phyloP scores from a whole-genome alignment of 441 rosid genomes.

The Omphalea diandra region DNA sequence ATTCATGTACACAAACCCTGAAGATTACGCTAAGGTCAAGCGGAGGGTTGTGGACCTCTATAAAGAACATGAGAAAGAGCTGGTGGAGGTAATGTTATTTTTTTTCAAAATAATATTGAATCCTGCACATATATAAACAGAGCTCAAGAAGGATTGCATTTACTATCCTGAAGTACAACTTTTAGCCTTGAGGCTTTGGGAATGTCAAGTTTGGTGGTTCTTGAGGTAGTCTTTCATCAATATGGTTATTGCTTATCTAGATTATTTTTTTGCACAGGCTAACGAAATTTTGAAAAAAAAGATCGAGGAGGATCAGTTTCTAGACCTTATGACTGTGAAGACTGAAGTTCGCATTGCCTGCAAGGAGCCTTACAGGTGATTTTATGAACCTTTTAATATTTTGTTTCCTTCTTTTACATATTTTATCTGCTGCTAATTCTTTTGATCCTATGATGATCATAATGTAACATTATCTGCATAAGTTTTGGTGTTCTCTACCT shows the following conservation, averaged over 20 bases:
- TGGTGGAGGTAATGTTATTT: conserved; percentile 75
- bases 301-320: conserved; percentile 93
- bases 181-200: conserved; percentile 7
- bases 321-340: conserved; percentile 84
- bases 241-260: conserved; percentile 7
- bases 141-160: neutral
- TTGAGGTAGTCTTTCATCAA: conserved; percentile 15
- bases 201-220: neutral
- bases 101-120: neutral
- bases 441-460: neutral
- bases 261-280: conserved; percentile 45
- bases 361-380: conserved; percentile 95
- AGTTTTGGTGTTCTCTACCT: neutral
- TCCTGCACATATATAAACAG: neutral
- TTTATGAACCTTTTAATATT: conserved; percentile 15
- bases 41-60: conserved; percentile 78
- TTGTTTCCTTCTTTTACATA: conserved; percentile 22
- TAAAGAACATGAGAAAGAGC: conserved; percentile 89
- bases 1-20: conserved; percentile 90
- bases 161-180: neutral
- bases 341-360: conserved; percentile 79
- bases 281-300: conserved; percentile 83
- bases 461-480: neutral
- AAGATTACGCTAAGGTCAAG: conserved; percentile 78
- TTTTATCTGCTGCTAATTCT: neutral